Percentiles rank a stretch among this genome's conserved stretches.
Conservation (phyloP, 2,329 filamentous ascomycete species). For the Fusarium virguliforme region DNA sequence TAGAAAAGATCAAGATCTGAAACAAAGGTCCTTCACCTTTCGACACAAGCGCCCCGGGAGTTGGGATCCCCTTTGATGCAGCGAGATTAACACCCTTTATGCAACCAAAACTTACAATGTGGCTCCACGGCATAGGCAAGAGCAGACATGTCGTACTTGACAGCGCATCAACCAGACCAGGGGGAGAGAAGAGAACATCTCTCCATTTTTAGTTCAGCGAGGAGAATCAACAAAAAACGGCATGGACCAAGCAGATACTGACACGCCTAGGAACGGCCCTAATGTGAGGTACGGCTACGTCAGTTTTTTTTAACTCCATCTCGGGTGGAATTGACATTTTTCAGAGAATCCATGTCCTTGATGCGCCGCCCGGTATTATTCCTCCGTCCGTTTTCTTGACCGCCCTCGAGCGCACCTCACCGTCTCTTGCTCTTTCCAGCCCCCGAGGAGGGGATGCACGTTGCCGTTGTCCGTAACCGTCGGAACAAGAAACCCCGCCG, state of each 20-base stretch:
- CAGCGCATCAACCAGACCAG: constrained; percentile 44
- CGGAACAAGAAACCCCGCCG: constrained; percentile 21
- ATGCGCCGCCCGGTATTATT: constrained; percentile 2
- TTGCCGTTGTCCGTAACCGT: constrained; percentile 42
- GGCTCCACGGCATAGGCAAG: constrained; percentile 49
- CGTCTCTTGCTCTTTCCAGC: constrained; percentile 18
- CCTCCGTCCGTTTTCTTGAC: constrained; percentile 15
- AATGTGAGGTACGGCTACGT: constrained; percentile 18
- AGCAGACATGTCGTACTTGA: constrained; percentile 45
- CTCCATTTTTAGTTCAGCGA: constrained; percentile 9
- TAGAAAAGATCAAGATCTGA: constrained; percentile 31
- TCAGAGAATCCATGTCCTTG: background rate
- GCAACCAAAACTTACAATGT: constrained; percentile 38
- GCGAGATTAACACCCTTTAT: constrained; percentile 43
- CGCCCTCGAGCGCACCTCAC: constrained; percentile 19
- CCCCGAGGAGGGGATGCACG: constrained; percentile 24
- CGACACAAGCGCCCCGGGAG: constrained; percentile 15
- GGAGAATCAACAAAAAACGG: background rate
- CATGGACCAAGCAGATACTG: constrained; percentile 36
- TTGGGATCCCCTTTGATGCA: constrained; percentile 16
- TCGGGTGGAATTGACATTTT: constrained; percentile 35
- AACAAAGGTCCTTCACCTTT: constrained; percentile 31
- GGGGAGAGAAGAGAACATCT: constrained; percentile 14
- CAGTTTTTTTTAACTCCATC: constrained; percentile 29
- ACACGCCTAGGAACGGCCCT: constrained; percentile 30